Evolutionary conservation across 2,329 filamentous ascomycete genomes (phyloP).

Genomic region (Aspergillus sp.): DNA sequence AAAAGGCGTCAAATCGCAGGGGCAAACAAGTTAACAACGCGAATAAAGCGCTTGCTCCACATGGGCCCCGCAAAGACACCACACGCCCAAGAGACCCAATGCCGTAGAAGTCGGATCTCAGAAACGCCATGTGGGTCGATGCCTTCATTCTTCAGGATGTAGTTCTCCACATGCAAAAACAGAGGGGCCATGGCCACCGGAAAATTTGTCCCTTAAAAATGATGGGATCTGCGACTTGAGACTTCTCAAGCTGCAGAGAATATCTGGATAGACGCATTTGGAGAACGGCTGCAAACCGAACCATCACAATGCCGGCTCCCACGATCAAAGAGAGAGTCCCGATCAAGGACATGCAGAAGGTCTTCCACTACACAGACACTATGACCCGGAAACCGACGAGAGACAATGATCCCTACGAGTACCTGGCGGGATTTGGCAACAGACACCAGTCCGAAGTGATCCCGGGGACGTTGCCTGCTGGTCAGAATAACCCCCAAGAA

Average conservation of each 20-base stretch:
- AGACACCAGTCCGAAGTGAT: constrained; percentile 34
- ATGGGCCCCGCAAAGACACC: background rate
- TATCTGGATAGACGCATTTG: background rate
- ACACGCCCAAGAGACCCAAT: background rate
- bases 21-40: background rate
- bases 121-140: background rate
- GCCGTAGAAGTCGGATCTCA: background rate
- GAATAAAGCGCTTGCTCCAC: background rate
- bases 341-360: constrained; percentile 27
- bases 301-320: constrained; percentile 25
- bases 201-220: background rate
- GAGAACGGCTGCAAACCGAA: background rate
- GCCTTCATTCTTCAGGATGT: background rate
- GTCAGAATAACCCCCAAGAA: constrained; percentile 34
- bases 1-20: background rate
- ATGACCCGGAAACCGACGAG: constrained; percentile 28
- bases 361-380: constrained; percentile 32
- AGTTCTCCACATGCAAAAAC: background rate
- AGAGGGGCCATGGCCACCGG: background rate
- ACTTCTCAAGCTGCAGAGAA: background rate
- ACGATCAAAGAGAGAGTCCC: constrained; percentile 20
- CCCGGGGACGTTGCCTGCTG: constrained; percentile 30
- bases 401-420: constrained; percentile 31
- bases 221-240: background rate
- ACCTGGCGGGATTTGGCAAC: constrained; percentile 30